Percentiles rank a stretch among this genome's conserved stretches.
Conservation (phyloP, 2,329 filamentous ascomycete species). For the Calonectria leucothoes region DNA sequence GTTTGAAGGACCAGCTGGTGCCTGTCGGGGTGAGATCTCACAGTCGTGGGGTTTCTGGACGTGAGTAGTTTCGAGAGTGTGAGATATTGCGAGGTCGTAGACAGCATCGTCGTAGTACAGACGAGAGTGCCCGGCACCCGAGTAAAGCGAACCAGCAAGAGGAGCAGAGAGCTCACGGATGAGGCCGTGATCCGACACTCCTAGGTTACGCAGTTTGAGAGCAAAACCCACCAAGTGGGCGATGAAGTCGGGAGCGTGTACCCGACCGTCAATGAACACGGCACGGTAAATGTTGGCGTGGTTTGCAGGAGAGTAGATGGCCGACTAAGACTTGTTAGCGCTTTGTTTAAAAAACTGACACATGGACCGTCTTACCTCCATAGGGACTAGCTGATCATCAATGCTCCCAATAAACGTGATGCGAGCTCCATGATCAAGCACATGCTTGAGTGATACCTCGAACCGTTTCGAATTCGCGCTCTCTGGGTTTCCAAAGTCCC, state of each 20-base stretch:
- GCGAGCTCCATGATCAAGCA: slow-evolving; percentile 82
- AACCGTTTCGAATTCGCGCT: slow-evolving; percentile 88
- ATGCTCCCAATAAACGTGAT: slow-evolving; percentile 94
- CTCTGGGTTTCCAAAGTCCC: slow-evolving; percentile 87
- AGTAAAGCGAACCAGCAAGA: slow-evolving; percentile 90
- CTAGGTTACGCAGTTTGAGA: slow-evolving; percentile 92
- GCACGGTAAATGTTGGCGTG: slow-evolving; percentile 96
- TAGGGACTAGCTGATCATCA: slow-evolving; percentile 93
- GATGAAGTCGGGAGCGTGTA: slow-evolving; percentile 94
- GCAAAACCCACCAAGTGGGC: slow-evolving; percentile 93
- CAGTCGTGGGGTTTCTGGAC: slow-evolving; percentile 52
- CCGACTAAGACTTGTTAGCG: slow-evolving; percentile 67
- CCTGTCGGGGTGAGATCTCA: slow-evolving; percentile 38
- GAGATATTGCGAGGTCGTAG: slow-evolving; percentile 81
- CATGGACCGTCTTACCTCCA: slow-evolving; percentile 73
- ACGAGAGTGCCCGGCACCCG: slow-evolving; percentile 91
- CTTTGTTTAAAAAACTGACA: not conserved
- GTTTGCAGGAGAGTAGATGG: slow-evolving; percentile 84
- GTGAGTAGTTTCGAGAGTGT: slow-evolving; percentile 77
- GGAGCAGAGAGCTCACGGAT: slow-evolving; percentile 90
- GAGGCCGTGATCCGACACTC: slow-evolving; percentile 91
- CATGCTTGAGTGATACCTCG: slow-evolving; percentile 77
- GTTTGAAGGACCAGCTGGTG: slow-evolving; percentile 69
- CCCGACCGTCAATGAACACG: slow-evolving; percentile 93
- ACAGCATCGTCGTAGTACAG: slow-evolving; percentile 91